Base-by-base conservation (phyloP, 2,329 filamentous ascomycete genomes). In the Microsporum ferrugineum region DNA sequence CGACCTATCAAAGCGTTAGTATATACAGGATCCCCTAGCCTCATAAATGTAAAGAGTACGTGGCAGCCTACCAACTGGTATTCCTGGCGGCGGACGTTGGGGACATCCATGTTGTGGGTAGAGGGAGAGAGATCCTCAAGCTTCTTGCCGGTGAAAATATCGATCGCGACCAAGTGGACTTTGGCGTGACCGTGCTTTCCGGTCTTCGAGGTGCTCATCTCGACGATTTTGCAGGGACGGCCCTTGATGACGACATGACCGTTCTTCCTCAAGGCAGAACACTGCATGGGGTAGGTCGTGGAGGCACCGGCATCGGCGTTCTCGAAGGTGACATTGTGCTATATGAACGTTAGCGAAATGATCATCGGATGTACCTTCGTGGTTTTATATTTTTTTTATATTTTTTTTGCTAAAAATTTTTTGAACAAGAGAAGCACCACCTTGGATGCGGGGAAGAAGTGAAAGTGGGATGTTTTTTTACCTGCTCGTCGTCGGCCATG, bases 111-210 rank as follows among this genome's bases (percentile, higher is more conserved):
- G 73, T 79, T 86, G 80, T 87, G 84, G 83, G 94, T 99, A 76
- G 94, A 99, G 71, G 94, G 94, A 79, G 87, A 96, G 66, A 99
- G 86, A 82, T 99, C 95, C 84, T 99, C 94, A 69, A 96, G 85
- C 87, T 99, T 99, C 89, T 96, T 99, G 85, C 84, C 84, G 69
- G 91, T 99, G 88, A 99, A 99, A 83, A 99, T 97, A 79, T 99
- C 94, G 78, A 95, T 86, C 76, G 91, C 94, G 74, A 96, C 88
- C 72, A 99, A 82, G 82, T 99, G 92, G 78, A 99, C 94, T 88
- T 99, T 99, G 82, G 94, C 94, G 89, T 99, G 95, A 79, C 94
- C 94, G 88, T 99, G 94, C 90, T 99, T 99, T 82, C 94, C 94
- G 71, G 94, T 99, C 91, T 99, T 99, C 79, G 94, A 99, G 83